Base-by-base conservation (phyloP, 2,329 filamentous ascomycete genomes). In the Xylariomycetidae sp. region DNA sequence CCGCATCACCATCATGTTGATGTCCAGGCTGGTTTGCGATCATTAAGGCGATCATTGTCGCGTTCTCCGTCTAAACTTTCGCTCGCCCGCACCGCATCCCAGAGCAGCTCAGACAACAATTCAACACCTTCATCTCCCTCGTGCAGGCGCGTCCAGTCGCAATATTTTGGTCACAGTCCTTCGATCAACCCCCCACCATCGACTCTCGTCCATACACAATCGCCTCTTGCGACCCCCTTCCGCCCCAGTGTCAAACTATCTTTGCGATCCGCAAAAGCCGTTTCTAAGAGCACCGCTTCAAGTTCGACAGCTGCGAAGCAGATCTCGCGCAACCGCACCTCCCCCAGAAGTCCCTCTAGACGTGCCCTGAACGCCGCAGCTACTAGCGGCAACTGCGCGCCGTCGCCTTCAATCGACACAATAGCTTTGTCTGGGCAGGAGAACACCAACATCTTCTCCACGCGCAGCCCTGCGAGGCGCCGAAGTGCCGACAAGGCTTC, bases 61-160 rank as follows among this genome's bases (percentile, higher is more conserved):
- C 78, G 88, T 50, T 96, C 90, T n/a, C 90, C 90, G 9, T 95
- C 90, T 19, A 94, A 92, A 59, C 90, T 92, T 58, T 73, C 77
- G 36, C 66, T 94, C 22, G 58, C 61, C 31, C 68, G 70, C 42
- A 58, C 65, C 28, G 59, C 59, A 27, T 73, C 72, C 1, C 64
- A 70, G 31, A 51, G 53, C 41, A 62, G 57, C 37, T 66, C 69
- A 11, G 63, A 72, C 15, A 27, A 45, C n/a, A 43, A 50, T 16
- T 77, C 80, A 17, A 72, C 71, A 15, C 66, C 70, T 34, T 64
- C 70, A 41, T 66, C 72, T 7, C 72, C 70, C 5, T 56, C 54
- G 12, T 41, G 46, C 46, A 58, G 43, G 42, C 63, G 51, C 51
- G 63, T 46, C 45, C 64, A 41, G 51, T 66, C 32, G 61, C 77